Evolutionary conservation across 2,329 filamentous ascomycete species (phyloP), one percentile per base, ranked within the genome.

Genomic region (Helotiales sp.): DNA sequence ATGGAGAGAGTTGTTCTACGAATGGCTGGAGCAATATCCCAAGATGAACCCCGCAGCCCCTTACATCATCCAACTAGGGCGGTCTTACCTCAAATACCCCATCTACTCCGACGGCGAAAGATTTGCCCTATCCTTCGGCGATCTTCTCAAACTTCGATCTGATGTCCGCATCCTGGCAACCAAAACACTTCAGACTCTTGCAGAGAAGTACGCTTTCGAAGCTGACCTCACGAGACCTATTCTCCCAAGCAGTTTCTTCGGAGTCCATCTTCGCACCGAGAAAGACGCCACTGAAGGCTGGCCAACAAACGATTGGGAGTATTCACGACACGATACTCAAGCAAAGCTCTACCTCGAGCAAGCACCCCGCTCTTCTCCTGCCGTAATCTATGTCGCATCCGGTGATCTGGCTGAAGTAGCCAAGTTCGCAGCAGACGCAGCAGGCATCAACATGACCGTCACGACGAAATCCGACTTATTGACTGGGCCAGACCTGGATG

Each of bases 391-490:
- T 71, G 76, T 83, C 20, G 81, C 81, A 15, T 80, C 79, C 0
- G 81, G 81, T 6, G 79, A 80, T 17, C 71, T 69, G 1, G 63
- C 72, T 8, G 77, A 83, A 63, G 74, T 80, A 4, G 71, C 72
- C 0, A 67, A 68, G 2, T 83, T 85, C 67, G 65, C 71, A 1
- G 64, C 70, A 11, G 79, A 79, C 61, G 80, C 80, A 8, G 61
- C 68, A 22, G 30, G 60, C 4, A 76, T 78, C 11, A 71, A 75
- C 43, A 67, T 83, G 10, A 78, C 73, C n/a, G 79, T 83, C 1
- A 76, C 81, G 1, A 77, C 76, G 15, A 84, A 83, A 72, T 66
- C 73, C 20, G 78, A 82, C 28, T 69, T 85, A 1, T 77, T 85
- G 2, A 74, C 76, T 64, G 50, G 70, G 1, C 52, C 50, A 0